Percentiles rank a stretch among this genome's conserved stretches.
phyloP scores from a whole-genome alignment of 2,329 filamentous ascomycete genomes.

The Paraphoma chrysanthemicola region DNA sequence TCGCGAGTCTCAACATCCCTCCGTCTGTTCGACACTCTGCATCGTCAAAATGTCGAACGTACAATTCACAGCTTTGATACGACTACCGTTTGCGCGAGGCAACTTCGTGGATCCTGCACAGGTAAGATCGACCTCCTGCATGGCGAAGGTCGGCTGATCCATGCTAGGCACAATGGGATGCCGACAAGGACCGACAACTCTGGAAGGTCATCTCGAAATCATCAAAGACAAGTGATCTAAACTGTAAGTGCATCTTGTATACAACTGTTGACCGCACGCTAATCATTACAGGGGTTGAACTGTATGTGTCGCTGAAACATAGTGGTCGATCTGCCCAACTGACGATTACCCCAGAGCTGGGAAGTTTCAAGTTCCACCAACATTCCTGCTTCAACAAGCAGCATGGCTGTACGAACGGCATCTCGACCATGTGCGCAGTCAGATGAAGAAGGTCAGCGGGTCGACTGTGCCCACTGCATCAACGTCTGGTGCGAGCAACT shows the following conservation, averaged over 20 bases:
- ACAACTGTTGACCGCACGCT: slow-evolving; percentile 1
- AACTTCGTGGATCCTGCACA: slow-evolving; percentile 90
- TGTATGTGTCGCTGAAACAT: slow-evolving; percentile 58
- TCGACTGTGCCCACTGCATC: slow-evolving; percentile 62
- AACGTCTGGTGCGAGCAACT: slow-evolving; percentile 50
- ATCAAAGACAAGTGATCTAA: slow-evolving; percentile 78
- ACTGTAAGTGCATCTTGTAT: slow-evolving; percentile 67
- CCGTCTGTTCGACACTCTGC: neutral
- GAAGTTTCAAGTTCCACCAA: slow-evolving; percentile 81
- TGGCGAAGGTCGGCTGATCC: slow-evolving; percentile 12
- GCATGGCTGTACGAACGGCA: slow-evolving; percentile 93
- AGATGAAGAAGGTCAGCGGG: slow-evolving; percentile 78
- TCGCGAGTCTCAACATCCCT: neutral
- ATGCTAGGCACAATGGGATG: slow-evolving; percentile 82
- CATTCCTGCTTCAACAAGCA: slow-evolving; percentile 91
- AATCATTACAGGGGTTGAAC: slow-evolving; percentile 68
- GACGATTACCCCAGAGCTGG: slow-evolving; percentile 59
- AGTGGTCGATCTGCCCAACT: slow-evolving; percentile 5
- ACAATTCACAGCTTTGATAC: slow-evolving; percentile 77
- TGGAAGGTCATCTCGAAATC: slow-evolving; percentile 90
- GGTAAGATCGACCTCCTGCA: slow-evolving; percentile 57
- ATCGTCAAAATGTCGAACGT: slow-evolving; percentile 29
- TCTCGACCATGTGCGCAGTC: slow-evolving; percentile 85
- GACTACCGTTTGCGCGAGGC: slow-evolving; percentile 86
- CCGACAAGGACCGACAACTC: slow-evolving; percentile 81